phyloP scores from a whole-genome alignment of 1,284 basidiomycete genomes.

The Austroboletus novae-zelandiae region DNA sequence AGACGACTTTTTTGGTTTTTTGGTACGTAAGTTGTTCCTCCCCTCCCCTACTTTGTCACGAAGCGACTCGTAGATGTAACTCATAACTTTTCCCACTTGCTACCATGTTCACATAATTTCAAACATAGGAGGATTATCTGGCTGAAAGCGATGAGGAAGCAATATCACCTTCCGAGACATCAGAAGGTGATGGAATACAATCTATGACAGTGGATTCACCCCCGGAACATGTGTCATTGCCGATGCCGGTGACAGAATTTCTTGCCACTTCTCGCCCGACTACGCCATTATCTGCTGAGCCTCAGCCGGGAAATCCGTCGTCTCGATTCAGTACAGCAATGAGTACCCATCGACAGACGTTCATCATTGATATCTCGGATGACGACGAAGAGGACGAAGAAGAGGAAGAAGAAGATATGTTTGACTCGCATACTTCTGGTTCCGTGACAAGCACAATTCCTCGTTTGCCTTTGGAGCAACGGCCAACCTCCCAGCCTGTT shows the following conservation, averaged over 20 bases:
- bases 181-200: slow-evolving; percentile 1
- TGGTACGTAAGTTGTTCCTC: slow-evolving; percentile 21
- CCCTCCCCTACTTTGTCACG: slow-evolving; percentile 25
- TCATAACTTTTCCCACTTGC: slow-evolving; percentile 27
- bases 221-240: background rate
- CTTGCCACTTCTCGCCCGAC: slow-evolving; percentile 1
- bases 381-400: slow-evolving; percentile 30
- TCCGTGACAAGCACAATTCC: background rate
- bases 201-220: background rate
- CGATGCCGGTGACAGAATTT: slow-evolving; percentile 6
- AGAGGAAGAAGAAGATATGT: slow-evolving; percentile 21
- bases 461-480: slow-evolving; percentile 2
- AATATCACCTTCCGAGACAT: background rate
- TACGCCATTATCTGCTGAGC: slow-evolving; percentile 1
- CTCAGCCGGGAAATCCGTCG: slow-evolving; percentile 6
- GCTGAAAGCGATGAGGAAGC: slow-evolving; percentile 6
- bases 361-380: slow-evolving; percentile 33
- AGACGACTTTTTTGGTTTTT: slow-evolving; percentile 16
- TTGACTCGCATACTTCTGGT: background rate
- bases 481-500: background rate
- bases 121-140: slow-evolving; percentile 19
- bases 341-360: slow-evolving; percentile 22
- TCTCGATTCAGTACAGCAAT: slow-evolving; percentile 30
- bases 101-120: slow-evolving; percentile 9
- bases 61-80: slow-evolving; percentile 29